These are phyloP conservation scores for Rubus idaeus DNA, from an alignment of 306 rosid species.

Conservation along the genomic window DNA sequence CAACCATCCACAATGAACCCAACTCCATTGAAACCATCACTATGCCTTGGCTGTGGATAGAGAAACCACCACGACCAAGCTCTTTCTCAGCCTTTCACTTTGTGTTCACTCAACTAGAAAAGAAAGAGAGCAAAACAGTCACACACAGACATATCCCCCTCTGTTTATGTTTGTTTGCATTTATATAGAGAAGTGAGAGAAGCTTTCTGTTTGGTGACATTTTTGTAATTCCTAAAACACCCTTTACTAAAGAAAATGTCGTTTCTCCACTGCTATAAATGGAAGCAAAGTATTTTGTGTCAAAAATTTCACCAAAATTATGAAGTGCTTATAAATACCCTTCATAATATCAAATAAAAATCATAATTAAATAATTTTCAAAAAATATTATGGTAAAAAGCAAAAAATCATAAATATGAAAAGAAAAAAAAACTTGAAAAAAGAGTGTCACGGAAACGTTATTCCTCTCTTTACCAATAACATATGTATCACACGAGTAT, in stretches of 20 bases:
- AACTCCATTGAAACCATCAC: constrained; percentile 13
- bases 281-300: no score
- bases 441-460: no score
- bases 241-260: neutral
- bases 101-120: neutral
- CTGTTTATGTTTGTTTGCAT: neutral
- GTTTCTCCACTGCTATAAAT: no score
- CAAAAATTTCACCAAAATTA: no score
- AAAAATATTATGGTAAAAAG: no score
- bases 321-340: no score
- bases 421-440: no score
- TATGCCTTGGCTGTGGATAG: neutral
- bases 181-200: neutral
- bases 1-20: neutral
- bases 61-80: neutral
- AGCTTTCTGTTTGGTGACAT: neutral
- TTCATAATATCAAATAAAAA: no score
- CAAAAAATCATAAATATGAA: no score
- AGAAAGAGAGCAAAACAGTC: neutral
- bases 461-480: no score
- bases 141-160: neutral
- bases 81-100: neutral
- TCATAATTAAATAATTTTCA: no score
- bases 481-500: no score
- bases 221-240: neutral